Conservation (phyloP, 2,329 filamentous ascomycete species). For the Aspergillus sp. region DNA sequence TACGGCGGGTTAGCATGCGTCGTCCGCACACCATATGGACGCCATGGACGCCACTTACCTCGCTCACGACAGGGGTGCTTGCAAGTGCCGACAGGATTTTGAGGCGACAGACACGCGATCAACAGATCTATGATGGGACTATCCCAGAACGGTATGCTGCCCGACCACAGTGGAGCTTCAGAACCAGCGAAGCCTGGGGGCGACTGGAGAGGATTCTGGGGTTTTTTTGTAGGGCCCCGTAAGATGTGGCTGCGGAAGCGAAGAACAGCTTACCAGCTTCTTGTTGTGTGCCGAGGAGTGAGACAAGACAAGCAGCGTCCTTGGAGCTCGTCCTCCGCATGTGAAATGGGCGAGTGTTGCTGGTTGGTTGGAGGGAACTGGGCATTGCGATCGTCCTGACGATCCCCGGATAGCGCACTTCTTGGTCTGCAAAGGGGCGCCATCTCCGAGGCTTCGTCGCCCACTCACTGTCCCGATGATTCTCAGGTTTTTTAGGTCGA, state of each 20-base stretch:
- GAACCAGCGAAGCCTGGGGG: background rate
- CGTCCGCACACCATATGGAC: background rate
- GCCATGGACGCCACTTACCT: background rate
- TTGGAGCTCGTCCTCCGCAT: background rate
- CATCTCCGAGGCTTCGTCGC: background rate
- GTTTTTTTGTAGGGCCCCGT: background rate
- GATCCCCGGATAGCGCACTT: conserved; percentile 5
- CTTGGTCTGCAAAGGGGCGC: background rate
- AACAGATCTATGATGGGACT: background rate
- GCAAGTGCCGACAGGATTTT: background rate
- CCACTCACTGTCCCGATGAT: background rate
- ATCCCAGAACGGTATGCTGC: background rate
- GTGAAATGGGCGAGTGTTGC: background rate
- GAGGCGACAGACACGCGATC: background rate
- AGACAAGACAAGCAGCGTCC: too few species aligned
- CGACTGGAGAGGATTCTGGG: background rate
- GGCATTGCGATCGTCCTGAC: conserved; percentile 7
- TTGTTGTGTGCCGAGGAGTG: background rate
- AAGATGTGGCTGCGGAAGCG: too few species aligned
- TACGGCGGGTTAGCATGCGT: background rate
- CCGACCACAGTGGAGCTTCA: background rate
- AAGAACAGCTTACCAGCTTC: too few species aligned
- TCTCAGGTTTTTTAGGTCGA: background rate
- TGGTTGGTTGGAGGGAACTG: background rate
- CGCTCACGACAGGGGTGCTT: background rate